Evolutionary conservation across 257 asterid genomes (phyloP).

Genomic region (Paraleonurus japonicus): DNA sequence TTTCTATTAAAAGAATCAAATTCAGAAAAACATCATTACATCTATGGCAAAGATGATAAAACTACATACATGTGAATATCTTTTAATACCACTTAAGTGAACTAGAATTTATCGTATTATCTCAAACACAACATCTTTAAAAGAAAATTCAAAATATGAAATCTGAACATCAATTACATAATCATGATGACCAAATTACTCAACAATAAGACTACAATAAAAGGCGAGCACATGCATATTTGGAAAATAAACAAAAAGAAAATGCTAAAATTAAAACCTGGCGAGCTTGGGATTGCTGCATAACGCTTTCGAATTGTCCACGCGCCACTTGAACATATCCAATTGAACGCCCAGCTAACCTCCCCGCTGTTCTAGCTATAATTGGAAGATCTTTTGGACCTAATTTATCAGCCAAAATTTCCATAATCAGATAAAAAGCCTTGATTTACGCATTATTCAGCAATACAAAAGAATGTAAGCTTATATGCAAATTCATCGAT

Average conservation of each 20-base stretch:
- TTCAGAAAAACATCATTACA: neutral
- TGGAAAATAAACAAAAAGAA: constrained; percentile 2
- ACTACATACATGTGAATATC: neutral
- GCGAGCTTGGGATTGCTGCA: constrained; percentile 88
- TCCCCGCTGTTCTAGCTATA: constrained; percentile 77
- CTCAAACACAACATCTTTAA: neutral
- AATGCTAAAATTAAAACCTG: constrained; percentile 45
- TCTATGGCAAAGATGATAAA: neutral
- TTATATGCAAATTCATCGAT: constrained; percentile 8
- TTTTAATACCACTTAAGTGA: neutral
- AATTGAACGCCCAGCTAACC: constrained; percentile 77
- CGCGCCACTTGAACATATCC: constrained; percentile 89
- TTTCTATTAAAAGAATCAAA: constrained; percentile 7
- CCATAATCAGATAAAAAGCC: neutral
- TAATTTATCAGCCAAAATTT: constrained; percentile 26
- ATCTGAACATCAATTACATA: neutral
- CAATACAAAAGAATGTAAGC: neutral
- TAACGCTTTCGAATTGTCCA: constrained; percentile 74
- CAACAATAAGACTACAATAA: neutral
- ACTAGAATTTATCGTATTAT: neutral
- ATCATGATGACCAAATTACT: neutral
- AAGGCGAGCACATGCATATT: neutral
- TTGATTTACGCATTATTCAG: neutral
- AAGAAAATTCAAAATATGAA: neutral
- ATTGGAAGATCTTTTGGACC: constrained; percentile 88